Conservation (phyloP, 2,329 filamentous ascomycete species). For the Catunica adiposa region DNA sequence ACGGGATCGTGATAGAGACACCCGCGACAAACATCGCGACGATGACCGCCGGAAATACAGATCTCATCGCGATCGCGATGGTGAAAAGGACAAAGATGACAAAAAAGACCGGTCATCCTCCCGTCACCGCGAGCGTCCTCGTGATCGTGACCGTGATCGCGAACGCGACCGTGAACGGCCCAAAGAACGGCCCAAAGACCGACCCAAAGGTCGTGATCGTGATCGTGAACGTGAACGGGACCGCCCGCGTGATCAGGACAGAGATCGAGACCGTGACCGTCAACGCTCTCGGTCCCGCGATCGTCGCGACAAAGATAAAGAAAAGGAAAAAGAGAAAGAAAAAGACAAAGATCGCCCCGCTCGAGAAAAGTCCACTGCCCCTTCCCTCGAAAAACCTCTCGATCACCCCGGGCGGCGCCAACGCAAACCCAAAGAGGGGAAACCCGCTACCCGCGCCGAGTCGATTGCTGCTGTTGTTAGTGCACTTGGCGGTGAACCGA, state of each 20-base stretch:
- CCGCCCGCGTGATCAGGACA: slow-evolving; percentile 19
- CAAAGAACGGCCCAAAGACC: too few relatives aligned
- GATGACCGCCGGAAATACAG: slow-evolving; percentile 26
- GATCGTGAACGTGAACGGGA: slow-evolving; percentile 22
- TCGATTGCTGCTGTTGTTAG: slow-evolving; percentile 3
- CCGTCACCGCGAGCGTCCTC: slow-evolving; percentile 17
- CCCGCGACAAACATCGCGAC: slow-evolving; percentile 30
- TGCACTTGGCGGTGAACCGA: slow-evolving; percentile 7
- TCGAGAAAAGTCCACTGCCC: slow-evolving; percentile 19
- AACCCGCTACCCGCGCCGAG: neutral
- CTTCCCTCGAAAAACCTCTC: neutral
- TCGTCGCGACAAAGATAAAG: slow-evolving; percentile 18
- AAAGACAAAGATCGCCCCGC: neutral
- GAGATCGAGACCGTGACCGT: slow-evolving; percentile 16
- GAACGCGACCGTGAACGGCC: slow-evolving; percentile 20
- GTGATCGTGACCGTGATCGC: slow-evolving; percentile 21
- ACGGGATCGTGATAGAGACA: slow-evolving; percentile 20
- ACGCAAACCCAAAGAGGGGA: slow-evolving; percentile 22
- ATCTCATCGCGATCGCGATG: slow-evolving; percentile 28
- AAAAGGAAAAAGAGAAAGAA: slow-evolving; percentile 1
- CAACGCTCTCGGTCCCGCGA: slow-evolving; percentile 21
- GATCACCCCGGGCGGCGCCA: slow-evolving; percentile 21
- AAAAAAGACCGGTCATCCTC: neutral
- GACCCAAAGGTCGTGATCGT: slow-evolving; percentile 15
- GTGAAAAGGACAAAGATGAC: slow-evolving; percentile 20